Evolutionary conservation across 2,329 filamentous ascomycete genomes (phyloP), one percentile per base, ranked within the genome.

Genomic region (Trichoderma guizhouense): DNA sequence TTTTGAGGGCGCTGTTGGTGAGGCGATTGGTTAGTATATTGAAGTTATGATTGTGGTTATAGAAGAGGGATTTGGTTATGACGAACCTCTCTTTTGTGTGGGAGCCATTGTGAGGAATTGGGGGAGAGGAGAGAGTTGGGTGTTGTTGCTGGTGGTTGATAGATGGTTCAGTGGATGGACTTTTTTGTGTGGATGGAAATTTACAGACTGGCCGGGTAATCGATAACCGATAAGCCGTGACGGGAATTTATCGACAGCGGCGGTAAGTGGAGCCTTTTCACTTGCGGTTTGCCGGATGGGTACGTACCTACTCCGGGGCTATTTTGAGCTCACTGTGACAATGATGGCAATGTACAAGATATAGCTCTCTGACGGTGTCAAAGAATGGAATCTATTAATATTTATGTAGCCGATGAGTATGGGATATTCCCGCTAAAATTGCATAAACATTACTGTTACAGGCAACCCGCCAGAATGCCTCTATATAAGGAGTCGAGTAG

Each of bases 1-100:
- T 72, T 89, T 81, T 5, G 92, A 93, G 51, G 85, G 84, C 69
- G 84, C 90, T 92, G 78, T 21, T 15, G 24, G 34, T 2, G 14
- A 15, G 12, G 26, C 5, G 12, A 36, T 30, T 24, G 14, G 57
- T 58, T 58, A 61, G 58, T 39, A 39, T 14, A 32, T 32, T 39
- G 36, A 1, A 39, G 6, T 11, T 34, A 34, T 34, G 32, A 1
- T 6, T 43, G 36, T n/a, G 18, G 5, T 7, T 58, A 14, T 18
- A 28, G 28, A 8, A 18, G 28, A 14, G 14, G 28, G 18, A 21
- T 51, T 51, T 51, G 47, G 15, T 9, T 9, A 2, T 12, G 28
- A n/a, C 63, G 3, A 51, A 71, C 69, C 34, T 61, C 18, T 71
- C n/a, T 61, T 61, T 51, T 67, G 53, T 30, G 53, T 62, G 1